phyloP scores from a whole-genome alignment of 1,284 basidiomycete species.

The Hypsizygus ulmarius region DNA sequence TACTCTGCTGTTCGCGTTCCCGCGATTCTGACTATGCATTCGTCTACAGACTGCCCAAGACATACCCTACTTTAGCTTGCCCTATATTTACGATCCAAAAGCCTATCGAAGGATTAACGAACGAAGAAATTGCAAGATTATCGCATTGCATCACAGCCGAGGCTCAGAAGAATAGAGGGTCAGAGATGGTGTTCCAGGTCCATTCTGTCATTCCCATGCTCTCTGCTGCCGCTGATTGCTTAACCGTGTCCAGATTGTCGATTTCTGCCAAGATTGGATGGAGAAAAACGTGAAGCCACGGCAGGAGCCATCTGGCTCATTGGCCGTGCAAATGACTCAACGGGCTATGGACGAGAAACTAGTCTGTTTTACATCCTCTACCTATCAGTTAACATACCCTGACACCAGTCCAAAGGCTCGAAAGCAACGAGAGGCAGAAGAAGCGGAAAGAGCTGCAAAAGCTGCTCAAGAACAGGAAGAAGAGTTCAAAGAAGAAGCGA shows the following conservation, averaged over 20 bases:
- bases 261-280: constrained; percentile 70
- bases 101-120: constrained; percentile 54
- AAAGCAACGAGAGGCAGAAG: constrained; percentile 49
- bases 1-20: neutral
- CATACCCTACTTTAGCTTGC: constrained; percentile 65
- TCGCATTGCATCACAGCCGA: constrained; percentile 58
- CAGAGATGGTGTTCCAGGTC: constrained; percentile 74
- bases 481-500: constrained; percentile 59
- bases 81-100: constrained; percentile 68
- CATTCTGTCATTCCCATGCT: constrained; percentile 18
- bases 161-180: constrained; percentile 57
- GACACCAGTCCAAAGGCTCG: constrained; percentile 32
- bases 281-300: constrained; percentile 52
- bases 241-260: constrained; percentile 50
- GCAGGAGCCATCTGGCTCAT: constrained; percentile 59
- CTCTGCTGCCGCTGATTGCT: constrained; percentile 4
- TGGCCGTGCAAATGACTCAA: constrained; percentile 71
- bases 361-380: constrained; percentile 32
- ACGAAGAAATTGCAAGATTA: constrained; percentile 52
- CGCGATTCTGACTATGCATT: constrained; percentile 1
- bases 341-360: constrained; percentile 65
- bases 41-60: constrained; percentile 72
- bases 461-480: constrained; percentile 57
- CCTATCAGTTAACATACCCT: constrained; percentile 9
- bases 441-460: constrained; percentile 44